Evolutionary conservation across 768 basidiomycete genomes (phyloP).

Genomic region (Panus rudis): DNA sequence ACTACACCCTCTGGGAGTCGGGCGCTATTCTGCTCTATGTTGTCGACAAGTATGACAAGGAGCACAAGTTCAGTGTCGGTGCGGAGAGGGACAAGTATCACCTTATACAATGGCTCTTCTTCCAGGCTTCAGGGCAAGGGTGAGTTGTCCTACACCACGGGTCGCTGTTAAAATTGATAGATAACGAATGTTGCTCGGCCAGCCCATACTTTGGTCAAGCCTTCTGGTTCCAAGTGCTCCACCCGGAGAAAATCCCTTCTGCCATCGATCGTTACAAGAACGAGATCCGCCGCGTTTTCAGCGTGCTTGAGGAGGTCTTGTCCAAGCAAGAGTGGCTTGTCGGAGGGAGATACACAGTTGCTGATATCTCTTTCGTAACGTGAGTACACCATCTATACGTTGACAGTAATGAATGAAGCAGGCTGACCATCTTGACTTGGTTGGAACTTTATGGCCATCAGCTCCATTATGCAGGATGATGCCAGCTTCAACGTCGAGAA

Average conservation of each 20-base stretch:
- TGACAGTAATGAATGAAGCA: neutral
- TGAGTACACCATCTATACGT: constrained; percentile 1
- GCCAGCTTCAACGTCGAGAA: neutral
- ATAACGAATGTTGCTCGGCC: neutral
- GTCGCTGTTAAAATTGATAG: neutral
- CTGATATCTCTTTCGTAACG: constrained; percentile 20
- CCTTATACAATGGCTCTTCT: constrained; percentile 34
- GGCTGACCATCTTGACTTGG: neutral
- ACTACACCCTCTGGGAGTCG: constrained; percentile 24
- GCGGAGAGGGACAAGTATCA: constrained; percentile 5
- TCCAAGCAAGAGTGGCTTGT: constrained; percentile 23
- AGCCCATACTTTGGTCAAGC: constrained; percentile 16
- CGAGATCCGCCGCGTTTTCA: constrained; percentile 21
- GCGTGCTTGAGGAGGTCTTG: constrained; percentile 24
- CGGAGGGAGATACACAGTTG: constrained; percentile 22
- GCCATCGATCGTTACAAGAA: constrained; percentile 25
- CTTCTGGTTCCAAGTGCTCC: constrained; percentile 15
- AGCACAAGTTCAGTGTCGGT: constrained; percentile 23
- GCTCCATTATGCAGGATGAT: neutral
- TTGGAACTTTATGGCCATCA: neutral
- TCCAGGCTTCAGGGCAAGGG: constrained; percentile 22
- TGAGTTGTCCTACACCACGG: constrained; percentile 1
- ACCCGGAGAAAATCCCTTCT: constrained; percentile 19
- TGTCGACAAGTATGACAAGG: constrained; percentile 35
- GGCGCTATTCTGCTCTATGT: neutral